Conservation (phyloP, 164 flowering plant genomes). For the Vitis riparia region DNA sequence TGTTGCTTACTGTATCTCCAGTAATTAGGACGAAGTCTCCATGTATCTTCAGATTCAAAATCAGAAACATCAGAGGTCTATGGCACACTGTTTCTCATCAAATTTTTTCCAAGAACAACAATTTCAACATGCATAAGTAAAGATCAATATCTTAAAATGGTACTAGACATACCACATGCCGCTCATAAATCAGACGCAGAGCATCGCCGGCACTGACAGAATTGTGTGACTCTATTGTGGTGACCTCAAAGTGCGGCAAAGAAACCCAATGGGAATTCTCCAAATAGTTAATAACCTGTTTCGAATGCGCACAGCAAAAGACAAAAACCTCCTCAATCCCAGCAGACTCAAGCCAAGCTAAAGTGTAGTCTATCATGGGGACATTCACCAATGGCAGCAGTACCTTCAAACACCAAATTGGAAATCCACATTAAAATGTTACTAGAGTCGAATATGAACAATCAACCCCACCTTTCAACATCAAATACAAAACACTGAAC, state of each 20-base stretch:
- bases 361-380: constrained; percentile 90
- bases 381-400: constrained; percentile 81
- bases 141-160: background rate
- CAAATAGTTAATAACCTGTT: constrained; percentile 79
- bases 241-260: constrained; percentile 66
- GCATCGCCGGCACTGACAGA: constrained; percentile 95
- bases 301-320: constrained; percentile 92
- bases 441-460: background rate
- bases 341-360: constrained; percentile 96
- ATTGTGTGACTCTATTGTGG: constrained; percentile 78
- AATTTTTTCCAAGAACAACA: background rate
- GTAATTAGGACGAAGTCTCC: constrained; percentile 91
- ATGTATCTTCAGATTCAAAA: constrained; percentile 52
- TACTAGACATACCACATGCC: constrained; percentile 63
- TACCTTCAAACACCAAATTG: constrained; percentile 43
- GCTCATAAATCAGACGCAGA: constrained; percentile 79
- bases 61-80: constrained; percentile 2
- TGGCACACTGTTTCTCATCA: background rate
- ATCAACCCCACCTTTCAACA: background rate
- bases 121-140: background rate
- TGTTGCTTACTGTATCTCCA: constrained; percentile 97
- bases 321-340: constrained; percentile 94
- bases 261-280: constrained; percentile 69
- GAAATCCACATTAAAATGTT: background rate
- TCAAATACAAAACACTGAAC: too few relatives aligned